A percentile compares a stretch with the other conserved stretches of the same genome.
Conservation (phyloP, 257 asterid species). For the Oldenlandia corymbosa region DNA sequence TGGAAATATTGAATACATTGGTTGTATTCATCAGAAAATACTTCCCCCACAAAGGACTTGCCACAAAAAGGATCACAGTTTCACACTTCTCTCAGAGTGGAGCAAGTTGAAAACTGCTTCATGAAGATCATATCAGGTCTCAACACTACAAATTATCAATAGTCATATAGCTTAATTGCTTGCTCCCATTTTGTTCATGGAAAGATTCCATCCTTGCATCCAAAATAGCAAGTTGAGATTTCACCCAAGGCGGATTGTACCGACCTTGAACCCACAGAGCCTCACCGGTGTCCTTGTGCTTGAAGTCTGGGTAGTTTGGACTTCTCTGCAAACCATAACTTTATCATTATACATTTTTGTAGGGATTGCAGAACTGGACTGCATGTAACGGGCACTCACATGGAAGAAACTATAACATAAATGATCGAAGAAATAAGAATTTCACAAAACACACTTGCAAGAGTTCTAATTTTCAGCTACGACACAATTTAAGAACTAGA, state of each 20-base stretch:
- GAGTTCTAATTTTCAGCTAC: background rate
- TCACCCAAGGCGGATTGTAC: constrained; percentile 86
- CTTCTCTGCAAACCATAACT: constrained; percentile 52
- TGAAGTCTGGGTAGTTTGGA: constrained; percentile 94
- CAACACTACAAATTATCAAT: constrained; percentile 50
- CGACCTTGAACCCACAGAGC: constrained; percentile 90
- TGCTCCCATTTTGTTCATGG: constrained; percentile 51
- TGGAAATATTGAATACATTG: too few species aligned
- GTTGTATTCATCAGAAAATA: too few species aligned
- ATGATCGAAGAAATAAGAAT: too few species aligned
- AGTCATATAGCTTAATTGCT: constrained; percentile 41
- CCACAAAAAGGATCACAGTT: too few species aligned
- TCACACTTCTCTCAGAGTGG: too few species aligned
- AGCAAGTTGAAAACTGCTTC: too few species aligned
- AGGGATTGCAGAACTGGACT: background rate
- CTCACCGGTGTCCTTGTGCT: constrained; percentile 95
- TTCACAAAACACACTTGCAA: background rate
- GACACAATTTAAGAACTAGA: background rate
- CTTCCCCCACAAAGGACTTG: too few species aligned
- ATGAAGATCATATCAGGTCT: constrained; percentile 39
- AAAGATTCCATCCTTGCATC: constrained; percentile 72
- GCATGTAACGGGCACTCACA: background rate
- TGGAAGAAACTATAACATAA: too few species aligned
- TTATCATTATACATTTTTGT: background rate
- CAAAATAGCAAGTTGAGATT: constrained; percentile 76